phyloP scores from a whole-genome alignment of 2,329 filamentous ascomycete genomes.

The Hypoxylon sp. region DNA sequence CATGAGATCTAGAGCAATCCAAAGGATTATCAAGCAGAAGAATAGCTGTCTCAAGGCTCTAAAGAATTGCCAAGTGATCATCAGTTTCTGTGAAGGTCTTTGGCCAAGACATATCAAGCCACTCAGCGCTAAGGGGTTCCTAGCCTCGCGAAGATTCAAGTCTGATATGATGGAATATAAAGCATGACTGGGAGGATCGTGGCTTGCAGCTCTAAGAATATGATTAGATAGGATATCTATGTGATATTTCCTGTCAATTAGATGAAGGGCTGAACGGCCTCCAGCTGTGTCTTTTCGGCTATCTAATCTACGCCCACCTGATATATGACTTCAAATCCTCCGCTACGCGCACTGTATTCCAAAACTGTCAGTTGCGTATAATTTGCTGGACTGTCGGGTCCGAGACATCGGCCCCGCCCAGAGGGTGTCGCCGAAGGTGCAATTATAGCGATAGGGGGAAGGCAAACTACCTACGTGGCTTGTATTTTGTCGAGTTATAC shows the following conservation, averaged over 20 bases:
- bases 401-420: background rate
- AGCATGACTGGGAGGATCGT: constrained; percentile 9
- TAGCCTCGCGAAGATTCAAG: background rate
- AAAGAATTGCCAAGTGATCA: background rate
- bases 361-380: background rate
- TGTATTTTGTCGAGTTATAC: background rate
- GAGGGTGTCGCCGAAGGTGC: background rate
- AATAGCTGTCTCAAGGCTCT: background rate
- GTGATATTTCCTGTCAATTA: background rate
- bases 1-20: constrained; percentile 1
- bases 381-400: background rate
- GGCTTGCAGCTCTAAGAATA: constrained; percentile 17
- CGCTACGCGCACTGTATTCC: background rate
- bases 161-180: background rate
- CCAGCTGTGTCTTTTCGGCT: background rate
- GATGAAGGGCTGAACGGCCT: background rate
- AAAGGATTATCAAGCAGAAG: background rate
- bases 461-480: background rate
- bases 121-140: constrained; percentile 16
- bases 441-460: background rate
- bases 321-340: background rate
- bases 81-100: background rate
- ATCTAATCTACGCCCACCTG: background rate
- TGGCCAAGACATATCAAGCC: background rate
- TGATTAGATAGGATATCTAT: background rate